Conservation (phyloP, 208 protist genomes). For the Histomonas meleagridis region DNA sequence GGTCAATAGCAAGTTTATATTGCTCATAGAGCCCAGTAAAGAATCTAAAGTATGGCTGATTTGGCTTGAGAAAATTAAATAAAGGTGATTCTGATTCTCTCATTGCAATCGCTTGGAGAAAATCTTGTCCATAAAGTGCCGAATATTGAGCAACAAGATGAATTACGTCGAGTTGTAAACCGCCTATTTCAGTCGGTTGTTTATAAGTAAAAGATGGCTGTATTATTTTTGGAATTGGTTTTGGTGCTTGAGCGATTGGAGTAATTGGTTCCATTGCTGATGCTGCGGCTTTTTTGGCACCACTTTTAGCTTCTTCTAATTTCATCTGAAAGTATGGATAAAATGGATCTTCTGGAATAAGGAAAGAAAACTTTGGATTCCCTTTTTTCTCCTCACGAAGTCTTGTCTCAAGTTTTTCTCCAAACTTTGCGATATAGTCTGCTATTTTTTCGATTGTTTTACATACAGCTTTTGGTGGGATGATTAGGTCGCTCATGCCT, state of each 20-base stretch:
- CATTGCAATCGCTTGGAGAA: neutral
- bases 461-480: neutral
- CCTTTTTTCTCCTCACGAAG: too few relatives aligned
- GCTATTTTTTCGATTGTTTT: too few relatives aligned
- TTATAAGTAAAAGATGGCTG: slow-evolving; percentile 11
- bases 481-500: slow-evolving; percentile 26
- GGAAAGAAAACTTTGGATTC: neutral
- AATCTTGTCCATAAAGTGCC: slow-evolving; percentile 4
- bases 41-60: neutral
- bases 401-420: too few relatives aligned
- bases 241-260: neutral
- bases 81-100: neutral
- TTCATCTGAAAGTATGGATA: neutral
- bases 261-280: neutral
- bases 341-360: neutral
- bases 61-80: neutral
- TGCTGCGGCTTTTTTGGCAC: neutral
- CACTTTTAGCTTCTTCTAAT: neutral
- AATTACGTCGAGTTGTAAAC: slow-evolving; percentile 1
- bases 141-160: neutral
- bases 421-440: too few relatives aligned
- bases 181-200: neutral
- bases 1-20: neutral
- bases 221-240: neutral
- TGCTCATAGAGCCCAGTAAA: neutral